Conservation (phyloP, 768 basidiomycete genomes). For the Podaxis sp. region DNA sequence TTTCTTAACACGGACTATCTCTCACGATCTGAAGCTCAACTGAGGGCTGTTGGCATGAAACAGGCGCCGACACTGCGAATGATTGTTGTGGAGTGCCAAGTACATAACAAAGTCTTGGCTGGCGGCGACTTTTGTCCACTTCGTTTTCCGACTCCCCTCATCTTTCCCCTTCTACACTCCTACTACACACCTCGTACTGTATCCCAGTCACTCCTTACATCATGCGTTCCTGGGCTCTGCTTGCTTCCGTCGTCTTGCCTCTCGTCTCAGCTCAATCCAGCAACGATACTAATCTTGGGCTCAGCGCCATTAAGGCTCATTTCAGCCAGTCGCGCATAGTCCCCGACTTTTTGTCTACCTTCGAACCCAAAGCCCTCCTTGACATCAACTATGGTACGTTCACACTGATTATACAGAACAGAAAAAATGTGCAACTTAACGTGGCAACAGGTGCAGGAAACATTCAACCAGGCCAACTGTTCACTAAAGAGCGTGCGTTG, state of each 20-base stretch:
- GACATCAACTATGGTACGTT: slow-evolving; percentile 43
- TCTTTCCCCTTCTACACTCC: not conserved
- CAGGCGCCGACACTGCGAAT: not conserved
- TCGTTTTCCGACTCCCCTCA: not conserved
- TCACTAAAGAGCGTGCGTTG: slow-evolving; percentile 56
- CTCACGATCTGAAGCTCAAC: not conserved
- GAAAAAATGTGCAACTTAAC: slow-evolving; percentile 7
- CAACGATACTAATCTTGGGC: slow-evolving; percentile 34
- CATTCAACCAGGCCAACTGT: slow-evolving; percentile 55
- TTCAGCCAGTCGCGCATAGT: slow-evolving; percentile 60
- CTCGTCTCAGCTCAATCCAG: slow-evolving; percentile 42
- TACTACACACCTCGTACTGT: slow-evolving; percentile 7
- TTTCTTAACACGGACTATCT: not conserved
- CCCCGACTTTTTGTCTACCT: slow-evolving; percentile 57
- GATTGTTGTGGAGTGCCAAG: not conserved
- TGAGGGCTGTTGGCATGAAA: not conserved
- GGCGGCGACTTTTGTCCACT: not conserved
- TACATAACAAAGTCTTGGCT: not conserved
- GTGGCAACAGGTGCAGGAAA: slow-evolving; percentile 36
- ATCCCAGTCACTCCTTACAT: slow-evolving; percentile 19
- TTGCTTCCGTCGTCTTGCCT: slow-evolving; percentile 38
- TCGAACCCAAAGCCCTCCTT: slow-evolving; percentile 60
- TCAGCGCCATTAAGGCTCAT: slow-evolving; percentile 67
- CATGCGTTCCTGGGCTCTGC: slow-evolving; percentile 32
- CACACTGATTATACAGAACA: not conserved